Evolutionary conservation across 2,329 filamentous ascomycete genomes (phyloP).

Genomic region (Stylonectria norvegica): DNA sequence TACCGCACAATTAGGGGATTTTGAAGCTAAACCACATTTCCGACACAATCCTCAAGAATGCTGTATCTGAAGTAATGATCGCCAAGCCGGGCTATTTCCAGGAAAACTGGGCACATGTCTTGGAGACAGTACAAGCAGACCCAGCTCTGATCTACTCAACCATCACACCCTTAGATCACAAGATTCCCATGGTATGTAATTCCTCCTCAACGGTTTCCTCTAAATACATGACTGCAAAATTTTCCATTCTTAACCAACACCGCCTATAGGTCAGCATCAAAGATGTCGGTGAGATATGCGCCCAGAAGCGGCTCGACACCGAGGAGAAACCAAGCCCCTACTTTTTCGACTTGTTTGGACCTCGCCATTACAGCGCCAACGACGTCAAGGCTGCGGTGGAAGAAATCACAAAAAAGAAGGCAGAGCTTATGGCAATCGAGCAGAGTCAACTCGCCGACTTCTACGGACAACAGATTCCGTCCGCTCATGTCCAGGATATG

Average conservation of each 20-base stretch:
- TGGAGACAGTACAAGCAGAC: constrained; percentile 20
- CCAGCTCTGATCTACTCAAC: constrained; percentile 24
- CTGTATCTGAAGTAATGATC: constrained; percentile 18
- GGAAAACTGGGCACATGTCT: constrained; percentile 19
- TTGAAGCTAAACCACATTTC: constrained; percentile 21
- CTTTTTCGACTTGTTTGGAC: constrained; percentile 28
- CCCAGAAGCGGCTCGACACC: constrained; percentile 18
- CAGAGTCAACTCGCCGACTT: constrained; percentile 23
- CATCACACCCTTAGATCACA: constrained; percentile 26
- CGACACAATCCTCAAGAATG: constrained; percentile 17
- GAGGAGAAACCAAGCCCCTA: constrained; percentile 9
- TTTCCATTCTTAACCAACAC: background rate
- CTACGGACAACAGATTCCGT: constrained; percentile 22
- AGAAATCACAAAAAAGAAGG: constrained; percentile 24
- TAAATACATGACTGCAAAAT: no score
- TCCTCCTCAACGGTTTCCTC: no score
- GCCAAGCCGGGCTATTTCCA: constrained; percentile 21
- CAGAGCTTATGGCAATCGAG: constrained; percentile 21
- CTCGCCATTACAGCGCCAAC: constrained; percentile 24
- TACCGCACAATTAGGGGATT: constrained; percentile 26
- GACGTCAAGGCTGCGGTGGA: constrained; percentile 30
- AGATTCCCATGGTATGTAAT: constrained; percentile 32
- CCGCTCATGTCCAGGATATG: constrained; percentile 22
- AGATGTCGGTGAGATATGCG: constrained; percentile 28
- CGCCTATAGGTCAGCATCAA: constrained; percentile 26